Base-by-base conservation (phyloP, 2,329 filamentous ascomycete species). In the Pseudogymnoascus sp. region DNA sequence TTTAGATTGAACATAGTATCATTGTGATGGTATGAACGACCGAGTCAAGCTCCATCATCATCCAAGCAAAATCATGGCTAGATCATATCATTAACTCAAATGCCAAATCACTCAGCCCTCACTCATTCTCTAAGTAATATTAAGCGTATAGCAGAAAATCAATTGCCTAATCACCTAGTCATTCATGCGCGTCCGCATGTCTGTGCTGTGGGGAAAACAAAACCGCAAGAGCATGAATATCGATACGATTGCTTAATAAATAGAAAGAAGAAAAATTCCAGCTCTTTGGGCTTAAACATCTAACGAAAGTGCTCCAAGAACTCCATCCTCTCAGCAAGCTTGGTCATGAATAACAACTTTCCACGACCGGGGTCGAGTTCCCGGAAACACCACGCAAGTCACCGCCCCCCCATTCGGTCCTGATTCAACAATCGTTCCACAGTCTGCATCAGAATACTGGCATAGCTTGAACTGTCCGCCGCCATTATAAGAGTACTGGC, bases 381-480 rank as follows among this genome's bases (percentile, higher is more conserved):
- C 45, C n/a, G 45, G 45, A 51, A 51, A 51, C 45, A 51, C 45
- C 45, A 51, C 45, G 45, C 45, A 51, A 51, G 45, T 23, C 45
- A 51, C 45, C 45, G 2, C 14, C 45, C 21, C 45, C 7, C 45
- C 45, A 51, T 51, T 51, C 45, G 45, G 45, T 51, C 45, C 45
- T n/a, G 16, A 14, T 51, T 51, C 26, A 7, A 51, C 10, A 51
- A 51, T 51, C 16, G 18, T 51, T 21, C 45, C 18, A 51, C 45
- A 51, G 45, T 51, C 18, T 23, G 45, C 45, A 51, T 51, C 45
- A 36, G 45, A 51, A 51, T 51, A 51, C 45, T 51, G 45, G 18
- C 18, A 51, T 18, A 51, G 45, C 45, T 51, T 51, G 45, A 51
- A 23, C 45, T 51, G 16, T 51, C 26, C 45, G 45, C 45, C 45